Evolutionary conservation across 2,329 filamentous ascomycete genomes (phyloP), one percentile per base, ranked within the genome.

Genomic region (Ascocoryne sarcoides): DNA sequence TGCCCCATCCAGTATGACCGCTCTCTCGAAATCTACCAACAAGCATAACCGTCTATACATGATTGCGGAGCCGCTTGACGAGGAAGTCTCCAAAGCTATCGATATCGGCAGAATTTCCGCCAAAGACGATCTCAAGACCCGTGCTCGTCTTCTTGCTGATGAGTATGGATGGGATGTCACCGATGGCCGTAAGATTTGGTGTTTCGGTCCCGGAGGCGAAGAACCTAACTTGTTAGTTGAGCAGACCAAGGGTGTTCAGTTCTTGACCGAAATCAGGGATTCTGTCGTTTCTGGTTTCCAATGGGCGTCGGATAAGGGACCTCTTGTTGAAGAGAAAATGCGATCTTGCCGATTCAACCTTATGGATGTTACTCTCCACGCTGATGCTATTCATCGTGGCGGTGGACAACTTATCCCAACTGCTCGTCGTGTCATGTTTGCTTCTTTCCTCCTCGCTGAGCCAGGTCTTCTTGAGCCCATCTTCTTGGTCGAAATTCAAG

Each of bases 41-140:
- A 98, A 98, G 87, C 92, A 98, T 84, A 98, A 98, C 80, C 90
- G 92, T 88, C 78, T 98, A 48, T 98, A 96, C 77, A 82, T 98
- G 71, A 79, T 77, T 68, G 92, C 92, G 53, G 73, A 88, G 71
- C 92, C 92, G 59, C 76, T 98, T 42, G 79, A 79, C 33, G 92
- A 98, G 78, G 92, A 96, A 59, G 82, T 98, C 47, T 76, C 85
- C 59, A 78, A 79, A 62, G 85, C 84, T 62, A 98, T 98, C 54
- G 92, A 98, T 75, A 54, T 64, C 41, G 92, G 92, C 74, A 92
- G 88, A 76, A 88, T 98, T 66, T 75, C 70, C 62, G 86, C 92
- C 54, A 87, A 90, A 77, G 92, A 98, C 67, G 92, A 98, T 75
- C 87, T 96, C 84, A 98, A 98, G 84, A 75, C 81, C 58, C 92